Conservation (phyloP, 192 early-diverging fungal species). For the Coemansia sp. region DNA sequence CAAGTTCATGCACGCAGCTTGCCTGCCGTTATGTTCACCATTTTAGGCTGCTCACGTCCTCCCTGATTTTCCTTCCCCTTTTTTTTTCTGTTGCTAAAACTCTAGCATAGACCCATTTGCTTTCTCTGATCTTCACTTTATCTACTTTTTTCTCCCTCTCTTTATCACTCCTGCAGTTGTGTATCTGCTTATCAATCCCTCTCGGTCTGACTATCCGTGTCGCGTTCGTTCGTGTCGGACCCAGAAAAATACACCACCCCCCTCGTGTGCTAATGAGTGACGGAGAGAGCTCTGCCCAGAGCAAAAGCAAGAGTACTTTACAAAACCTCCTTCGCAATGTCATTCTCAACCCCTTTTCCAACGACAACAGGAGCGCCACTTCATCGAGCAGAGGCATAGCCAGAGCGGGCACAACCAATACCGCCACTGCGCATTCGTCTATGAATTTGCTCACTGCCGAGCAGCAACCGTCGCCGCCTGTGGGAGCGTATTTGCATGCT, state of each 20-base stretch:
- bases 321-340: conserved; percentile 42
- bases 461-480: not conserved
- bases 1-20: not conserved
- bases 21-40: not conserved
- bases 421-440: not conserved
- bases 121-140: conserved; percentile 5
- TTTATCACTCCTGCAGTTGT: not conserved
- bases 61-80: not conserved
- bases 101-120: not conserved
- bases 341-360: conserved; percentile 40
- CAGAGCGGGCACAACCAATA: conserved; percentile 1
- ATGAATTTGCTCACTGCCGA: conserved; percentile 1
- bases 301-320: conserved; percentile 17
- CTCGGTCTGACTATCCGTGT: not conserved
- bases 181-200: not conserved
- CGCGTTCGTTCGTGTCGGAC: not conserved
- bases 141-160: conserved; percentile 3
- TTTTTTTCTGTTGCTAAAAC: not conserved
- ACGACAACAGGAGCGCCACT: conserved; percentile 15
- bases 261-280: conserved; percentile 11
- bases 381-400: conserved; percentile 6
- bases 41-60: not conserved
- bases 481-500: not conserved
- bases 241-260: not conserved
- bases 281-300: conserved; percentile 18